Evolutionary conservation across 306 rosid species (phyloP).

Genomic region (Neltuma alba): DNA sequence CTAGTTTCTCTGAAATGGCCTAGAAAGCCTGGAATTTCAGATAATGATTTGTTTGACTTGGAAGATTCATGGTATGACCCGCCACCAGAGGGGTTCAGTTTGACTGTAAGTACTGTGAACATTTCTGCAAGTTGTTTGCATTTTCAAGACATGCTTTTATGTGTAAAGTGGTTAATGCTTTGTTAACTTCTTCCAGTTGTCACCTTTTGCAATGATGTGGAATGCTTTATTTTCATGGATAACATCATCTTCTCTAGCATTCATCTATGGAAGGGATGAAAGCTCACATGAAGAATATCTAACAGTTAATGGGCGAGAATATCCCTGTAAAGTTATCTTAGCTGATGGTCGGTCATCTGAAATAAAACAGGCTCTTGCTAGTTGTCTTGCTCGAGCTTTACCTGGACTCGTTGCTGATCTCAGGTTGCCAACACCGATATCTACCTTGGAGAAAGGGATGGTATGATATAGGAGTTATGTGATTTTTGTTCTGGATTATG

Average conservation of each 20-base stretch:
- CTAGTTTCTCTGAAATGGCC: slow-evolving; percentile 65
- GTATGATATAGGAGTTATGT: slow-evolving; percentile 49
- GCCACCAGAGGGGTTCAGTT: slow-evolving; percentile 84
- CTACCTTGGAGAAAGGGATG: slow-evolving; percentile 88
- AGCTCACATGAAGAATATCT: slow-evolving; percentile 76
- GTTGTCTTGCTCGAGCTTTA: slow-evolving; percentile 84
- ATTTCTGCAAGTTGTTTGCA: slow-evolving; percentile 9
- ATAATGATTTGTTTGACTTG: slow-evolving; percentile 62
- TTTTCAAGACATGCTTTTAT: slow-evolving; percentile 18
- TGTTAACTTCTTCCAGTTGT: slow-evolving; percentile 56
- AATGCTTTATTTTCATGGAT: slow-evolving; percentile 81
- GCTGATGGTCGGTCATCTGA: slow-evolving; percentile 87
- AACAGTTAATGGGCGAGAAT: slow-evolving; percentile 69
- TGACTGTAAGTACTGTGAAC: slow-evolving; percentile 55
- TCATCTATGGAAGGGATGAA: slow-evolving; percentile 86
- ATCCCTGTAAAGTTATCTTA: slow-evolving; percentile 65
- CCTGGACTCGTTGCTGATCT: slow-evolving; percentile 78
- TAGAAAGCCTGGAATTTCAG: slow-evolving; percentile 58
- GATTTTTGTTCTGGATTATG: slow-evolving; percentile 17
- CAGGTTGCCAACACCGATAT: slow-evolving; percentile 69
- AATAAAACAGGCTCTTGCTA: slow-evolving; percentile 82
- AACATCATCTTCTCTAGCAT: slow-evolving; percentile 80
- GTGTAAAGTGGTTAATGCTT: not conserved
- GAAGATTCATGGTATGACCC: slow-evolving; percentile 83
- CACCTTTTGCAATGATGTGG: slow-evolving; percentile 92